Percentiles rank a stretch among this genome's conserved stretches.
phyloP scores from a whole-genome alignment of 352 stramenopile species.

The Phytophthora nicotianae region DNA sequence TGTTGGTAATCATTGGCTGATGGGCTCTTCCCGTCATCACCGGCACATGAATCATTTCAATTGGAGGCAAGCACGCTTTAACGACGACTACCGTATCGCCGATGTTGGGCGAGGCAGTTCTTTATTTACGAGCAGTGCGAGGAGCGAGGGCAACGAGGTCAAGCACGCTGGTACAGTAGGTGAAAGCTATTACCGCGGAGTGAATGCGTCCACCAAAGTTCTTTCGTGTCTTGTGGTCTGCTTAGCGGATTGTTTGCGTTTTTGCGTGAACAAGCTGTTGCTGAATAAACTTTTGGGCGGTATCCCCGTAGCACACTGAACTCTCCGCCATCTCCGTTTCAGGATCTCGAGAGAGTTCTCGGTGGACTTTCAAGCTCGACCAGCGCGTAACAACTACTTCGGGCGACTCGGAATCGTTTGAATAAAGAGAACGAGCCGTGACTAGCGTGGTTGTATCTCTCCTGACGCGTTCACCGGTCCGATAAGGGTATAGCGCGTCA shows the following conservation, averaged over 20 bases:
- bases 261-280: slow-evolving; percentile 16
- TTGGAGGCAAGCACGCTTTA: too few relatives aligned
- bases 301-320: slow-evolving; percentile 26
- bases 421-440: not conserved
- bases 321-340: slow-evolving; percentile 24
- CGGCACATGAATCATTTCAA: too few relatives aligned
- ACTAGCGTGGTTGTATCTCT: slow-evolving; percentile 38
- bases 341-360: slow-evolving; percentile 3
- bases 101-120: too few relatives aligned
- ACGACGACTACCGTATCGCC: too few relatives aligned
- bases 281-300: slow-evolving; percentile 6
- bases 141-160: too few relatives aligned
- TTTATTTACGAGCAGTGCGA: too few relatives aligned
- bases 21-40: slow-evolving; percentile 2
- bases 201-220: too few relatives aligned
- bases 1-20: slow-evolving; percentile 6
- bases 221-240: too few relatives aligned
- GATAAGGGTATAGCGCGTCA: slow-evolving; percentile 50
- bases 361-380: slow-evolving; percentile 24
- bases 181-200: too few relatives aligned
- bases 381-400: slow-evolving; percentile 31
- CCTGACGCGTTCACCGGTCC: slow-evolving; percentile 23
- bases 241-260: too few relatives aligned
- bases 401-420: not conserved
- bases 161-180: too few relatives aligned